phyloP scores from a whole-genome alignment of 1,284 basidiomycete species.

The Ustilago bromivora region DNA sequence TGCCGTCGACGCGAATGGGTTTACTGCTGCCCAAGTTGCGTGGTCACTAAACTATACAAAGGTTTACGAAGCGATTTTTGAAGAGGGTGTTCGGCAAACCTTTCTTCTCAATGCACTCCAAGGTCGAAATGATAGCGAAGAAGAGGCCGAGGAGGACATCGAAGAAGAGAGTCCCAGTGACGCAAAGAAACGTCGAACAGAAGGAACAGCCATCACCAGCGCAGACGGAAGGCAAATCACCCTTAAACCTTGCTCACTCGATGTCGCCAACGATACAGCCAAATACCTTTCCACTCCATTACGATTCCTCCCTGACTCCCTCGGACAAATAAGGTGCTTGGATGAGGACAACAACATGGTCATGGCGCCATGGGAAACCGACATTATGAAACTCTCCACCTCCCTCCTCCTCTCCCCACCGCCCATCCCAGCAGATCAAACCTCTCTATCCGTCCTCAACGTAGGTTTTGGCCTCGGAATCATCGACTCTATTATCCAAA shows the following conservation, averaged over 20 bases:
- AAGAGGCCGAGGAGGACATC: constrained; percentile 22
- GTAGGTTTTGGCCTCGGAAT: constrained; percentile 96
- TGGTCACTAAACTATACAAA: constrained; percentile 59
- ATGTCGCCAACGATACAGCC: constrained; percentile 74
- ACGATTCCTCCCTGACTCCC: constrained; percentile 74
- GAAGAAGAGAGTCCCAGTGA: constrained; percentile 21
- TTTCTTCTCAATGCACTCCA: constrained; percentile 53
- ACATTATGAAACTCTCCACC: constrained; percentile 65
- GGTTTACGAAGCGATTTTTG: constrained; percentile 57
- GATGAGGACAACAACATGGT: constrained; percentile 77
- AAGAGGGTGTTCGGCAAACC: constrained; percentile 70
- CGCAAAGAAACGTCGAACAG: constrained; percentile 11
- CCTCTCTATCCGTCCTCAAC: constrained; percentile 81
- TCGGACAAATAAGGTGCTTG: constrained; percentile 84
- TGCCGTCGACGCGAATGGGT: constrained; percentile 71
- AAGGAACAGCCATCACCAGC: constrained; percentile 62
- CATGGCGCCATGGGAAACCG: constrained; percentile 75
- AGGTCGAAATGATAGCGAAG: constrained; percentile 12
- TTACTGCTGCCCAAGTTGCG: constrained; percentile 65
- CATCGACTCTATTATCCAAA: constrained; percentile 86
- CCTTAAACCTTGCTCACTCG: constrained; percentile 36
- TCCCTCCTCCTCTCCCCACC: constrained; percentile 52
- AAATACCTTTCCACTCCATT: constrained; percentile 81
- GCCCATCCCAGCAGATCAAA: constrained; percentile 23
- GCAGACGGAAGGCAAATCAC: constrained; percentile 72